Base-by-base conservation (phyloP, 768 basidiomycete genomes). In the Dendrothele bispora region DNA sequence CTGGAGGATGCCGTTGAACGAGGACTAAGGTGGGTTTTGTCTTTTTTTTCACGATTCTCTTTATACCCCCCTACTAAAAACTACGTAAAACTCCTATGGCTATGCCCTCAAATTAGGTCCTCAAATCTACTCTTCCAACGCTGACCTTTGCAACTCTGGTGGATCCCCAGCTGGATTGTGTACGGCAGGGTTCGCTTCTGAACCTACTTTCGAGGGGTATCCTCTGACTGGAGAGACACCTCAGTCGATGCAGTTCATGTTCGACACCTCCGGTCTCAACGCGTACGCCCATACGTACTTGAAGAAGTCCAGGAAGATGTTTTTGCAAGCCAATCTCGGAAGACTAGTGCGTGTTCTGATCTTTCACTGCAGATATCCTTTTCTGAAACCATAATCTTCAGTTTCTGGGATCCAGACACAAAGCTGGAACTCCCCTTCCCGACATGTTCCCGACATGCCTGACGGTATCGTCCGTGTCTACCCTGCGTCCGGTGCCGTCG, bases 1-100 rank as follows among this genome's bases (percentile, higher is more conserved):
- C 75, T 93, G 91, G 91, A 80, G 91, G 24, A 82, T 93, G 84
- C 91, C 91, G 8, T 78, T 94, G 45, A 85, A 91, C 55, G 88
- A 91, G 38, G 88, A 84, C 47, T 94, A 75, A 53, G 82, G n/a
- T n/a, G n/a, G n/a, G n/a, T 25, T n/a, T n/a, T n/a, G n/a, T n/a
- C n/a, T n/a, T n/a, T n/a, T n/a, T n/a, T n/a, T n/a, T n/a, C n/a
- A n/a, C n/a, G n/a, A n/a, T n/a, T n/a, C n/a, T n/a, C n/a, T n/a
- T n/a, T n/a, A n/a, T n/a, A n/a, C n/a, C n/a, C n/a, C n/a, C n/a
- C n/a, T n/a, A n/a, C n/a, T n/a, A n/a, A n/a, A n/a, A n/a, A n/a
- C n/a, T n/a, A n/a, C n/a, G n/a, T n/a, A n/a, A n/a, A n/a, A n/a
- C n/a, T n/a, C n/a, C n/a, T n/a, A n/a, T n/a, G n/a, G n/a, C n/a